phyloP scores from a whole-genome alignment of 257 asterid species.

The Eucommia ulmoides region DNA sequence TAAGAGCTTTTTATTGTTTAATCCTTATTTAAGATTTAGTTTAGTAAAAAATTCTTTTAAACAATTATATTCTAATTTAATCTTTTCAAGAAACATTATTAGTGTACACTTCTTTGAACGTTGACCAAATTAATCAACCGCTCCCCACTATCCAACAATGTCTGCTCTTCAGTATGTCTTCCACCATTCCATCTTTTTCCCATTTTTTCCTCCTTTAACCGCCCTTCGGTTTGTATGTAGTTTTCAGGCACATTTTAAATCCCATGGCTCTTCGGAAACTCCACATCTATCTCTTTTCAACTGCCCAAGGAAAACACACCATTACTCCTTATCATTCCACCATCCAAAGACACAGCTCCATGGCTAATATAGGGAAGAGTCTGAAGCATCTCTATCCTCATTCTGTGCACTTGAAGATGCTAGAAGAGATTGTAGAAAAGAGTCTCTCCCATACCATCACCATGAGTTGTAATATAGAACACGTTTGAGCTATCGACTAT shows the following conservation, averaged over 20 bases:
- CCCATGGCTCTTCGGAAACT: constrained; percentile 44
- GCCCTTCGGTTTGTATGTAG: constrained; percentile 30
- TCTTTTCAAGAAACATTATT: too few relatives aligned
- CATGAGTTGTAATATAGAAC: constrained; percentile 22
- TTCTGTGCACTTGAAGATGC: constrained; percentile 60
- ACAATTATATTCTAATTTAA: too few relatives aligned
- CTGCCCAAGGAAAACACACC: constrained; percentile 40
- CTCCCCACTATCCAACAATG: constrained; percentile 31
- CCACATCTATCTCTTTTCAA: constrained; percentile 47
- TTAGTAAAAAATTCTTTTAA: too few relatives aligned
- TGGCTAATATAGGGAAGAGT: constrained; percentile 32
- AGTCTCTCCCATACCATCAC: constrained; percentile 70
- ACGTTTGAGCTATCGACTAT: constrained; percentile 35
- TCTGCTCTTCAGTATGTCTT: constrained; percentile 57
- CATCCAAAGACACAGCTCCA: constrained; percentile 88
- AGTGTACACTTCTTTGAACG: too few relatives aligned
- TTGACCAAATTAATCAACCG: too few relatives aligned
- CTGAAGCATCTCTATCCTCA: constrained; percentile 67
- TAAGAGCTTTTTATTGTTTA: too few relatives aligned
- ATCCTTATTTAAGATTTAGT: too few relatives aligned
- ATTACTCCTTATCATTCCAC: constrained; percentile 52
- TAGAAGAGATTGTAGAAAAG: constrained; percentile 69
- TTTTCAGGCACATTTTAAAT: constrained; percentile 21
- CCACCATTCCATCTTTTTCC: constrained; percentile 48
- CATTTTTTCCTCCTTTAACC: constrained; percentile 49